Percentiles rank a stretch among this genome's conserved stretches.
These are phyloP conservation scores for Pyricularia sp. DNA, from an alignment of 2,329 filamentous ascomycete genomes.

Conservation along the genomic window DNA sequence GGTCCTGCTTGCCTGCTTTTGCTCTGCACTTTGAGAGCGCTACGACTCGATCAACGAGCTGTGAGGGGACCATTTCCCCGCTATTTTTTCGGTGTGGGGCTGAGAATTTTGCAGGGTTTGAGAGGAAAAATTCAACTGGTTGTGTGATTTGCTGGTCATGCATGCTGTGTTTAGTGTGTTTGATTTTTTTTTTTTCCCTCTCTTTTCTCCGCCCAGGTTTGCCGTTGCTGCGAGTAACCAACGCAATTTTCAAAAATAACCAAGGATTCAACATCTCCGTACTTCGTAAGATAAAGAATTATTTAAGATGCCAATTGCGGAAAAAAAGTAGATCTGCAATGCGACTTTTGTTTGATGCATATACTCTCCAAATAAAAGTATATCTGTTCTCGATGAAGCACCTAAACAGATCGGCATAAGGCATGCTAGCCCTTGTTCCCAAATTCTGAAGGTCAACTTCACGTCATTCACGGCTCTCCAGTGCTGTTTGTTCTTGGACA, in stretches of 20 bases:
- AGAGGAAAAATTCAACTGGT: conserved; percentile 1
- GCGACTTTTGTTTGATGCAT: background rate
- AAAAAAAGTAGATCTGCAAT: background rate
- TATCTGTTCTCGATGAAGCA: background rate
- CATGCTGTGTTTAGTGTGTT: background rate
- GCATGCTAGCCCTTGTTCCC: background rate
- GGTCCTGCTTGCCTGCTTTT: background rate
- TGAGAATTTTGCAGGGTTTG: conserved; percentile 4
- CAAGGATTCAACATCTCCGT: background rate
- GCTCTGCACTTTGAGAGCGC: background rate
- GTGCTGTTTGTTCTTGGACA: background rate
- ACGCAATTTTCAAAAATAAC: background rate
- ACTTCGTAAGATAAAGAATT: background rate
- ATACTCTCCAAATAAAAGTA: background rate
- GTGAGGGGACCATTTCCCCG: background rate
- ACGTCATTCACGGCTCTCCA: background rate
- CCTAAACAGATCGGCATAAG: background rate
- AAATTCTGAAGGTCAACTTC: background rate
- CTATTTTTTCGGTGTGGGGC: conserved; percentile 1
- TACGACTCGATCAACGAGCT: background rate
- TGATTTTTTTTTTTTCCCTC: background rate
- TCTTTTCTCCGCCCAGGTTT: background rate
- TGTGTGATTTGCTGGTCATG: conserved; percentile 1
- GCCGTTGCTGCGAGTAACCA: background rate
- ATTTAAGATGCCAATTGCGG: background rate